Conservation (phyloP, 1,284 basidiomycete genomes). For the Gymnopus androsaceus region DNA sequence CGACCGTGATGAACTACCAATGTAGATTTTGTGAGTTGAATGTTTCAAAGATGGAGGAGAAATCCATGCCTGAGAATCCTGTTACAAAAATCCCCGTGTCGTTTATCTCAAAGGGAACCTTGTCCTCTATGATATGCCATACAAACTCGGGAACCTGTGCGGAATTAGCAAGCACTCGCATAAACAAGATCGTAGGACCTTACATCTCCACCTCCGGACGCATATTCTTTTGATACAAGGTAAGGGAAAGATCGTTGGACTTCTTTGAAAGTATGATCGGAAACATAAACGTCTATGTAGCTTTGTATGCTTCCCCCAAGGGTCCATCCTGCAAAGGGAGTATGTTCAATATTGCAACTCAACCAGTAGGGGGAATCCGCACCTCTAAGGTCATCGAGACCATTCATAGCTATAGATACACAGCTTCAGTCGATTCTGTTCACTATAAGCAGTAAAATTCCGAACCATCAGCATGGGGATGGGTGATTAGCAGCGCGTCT, state of each 20-base stretch:
- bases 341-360: constrained; percentile 19
- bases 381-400: constrained; percentile 81
- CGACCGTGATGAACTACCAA: constrained; percentile 66
- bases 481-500: constrained; percentile 78
- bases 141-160: constrained; percentile 72
- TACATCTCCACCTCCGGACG: constrained; percentile 79
- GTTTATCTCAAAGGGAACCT: constrained; percentile 62
- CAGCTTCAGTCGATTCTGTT: constrained; percentile 16
- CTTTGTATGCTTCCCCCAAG: constrained; percentile 64
- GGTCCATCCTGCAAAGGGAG: constrained; percentile 64
- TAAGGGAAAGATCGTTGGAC: constrained; percentile 76
- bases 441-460: constrained; percentile 14
- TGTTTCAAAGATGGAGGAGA: neutral
- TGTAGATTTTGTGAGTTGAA: neutral
- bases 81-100: constrained; percentile 64
- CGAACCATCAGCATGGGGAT: constrained; percentile 78
- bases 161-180: constrained; percentile 8
- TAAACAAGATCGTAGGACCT: constrained; percentile 25
- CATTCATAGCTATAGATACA: constrained; percentile 68
- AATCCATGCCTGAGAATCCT: constrained; percentile 62
- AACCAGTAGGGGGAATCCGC: constrained; percentile 6
- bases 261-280: constrained; percentile 62
- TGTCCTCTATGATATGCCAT: constrained; percentile 76
- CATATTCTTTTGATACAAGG: constrained; percentile 71
- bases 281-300: constrained; percentile 74